phyloP scores from a whole-genome alignment of 1,284 basidiomycete species.

The Grifola frondosa region DNA sequence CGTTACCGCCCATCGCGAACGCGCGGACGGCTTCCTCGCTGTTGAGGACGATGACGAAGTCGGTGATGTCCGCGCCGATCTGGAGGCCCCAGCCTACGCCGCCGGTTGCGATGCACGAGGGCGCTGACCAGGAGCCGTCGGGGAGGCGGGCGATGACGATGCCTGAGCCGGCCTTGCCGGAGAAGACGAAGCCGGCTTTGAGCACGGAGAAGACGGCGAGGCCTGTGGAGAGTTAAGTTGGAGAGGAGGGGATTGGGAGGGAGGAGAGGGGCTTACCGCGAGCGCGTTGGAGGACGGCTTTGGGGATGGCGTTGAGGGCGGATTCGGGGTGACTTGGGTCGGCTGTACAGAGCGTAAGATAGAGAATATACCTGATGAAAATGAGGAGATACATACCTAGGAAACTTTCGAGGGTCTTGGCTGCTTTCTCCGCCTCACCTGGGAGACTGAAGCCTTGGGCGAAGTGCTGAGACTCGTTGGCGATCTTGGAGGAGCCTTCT shows the following conservation, averaged over 20 bases:
- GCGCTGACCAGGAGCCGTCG: constrained; percentile 97
- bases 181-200: constrained; percentile 95
- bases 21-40: constrained; percentile 94
- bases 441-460: constrained; percentile 84
- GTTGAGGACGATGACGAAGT: constrained; percentile 94
- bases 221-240: constrained; percentile 45
- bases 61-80: constrained; percentile 87
- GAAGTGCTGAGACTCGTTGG: constrained; percentile 71
- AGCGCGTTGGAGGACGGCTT: constrained; percentile 87
- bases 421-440: constrained; percentile 89
- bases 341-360: constrained; percentile 46
- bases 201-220: constrained; percentile 95
- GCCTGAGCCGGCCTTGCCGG: constrained; percentile 93
- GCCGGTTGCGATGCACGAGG: constrained; percentile 96
- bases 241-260: not conserved
- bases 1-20: constrained; percentile 93
- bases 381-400: constrained; percentile 57
- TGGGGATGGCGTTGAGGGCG: constrained; percentile 94
- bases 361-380: not conserved
- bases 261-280: constrained; percentile 56
- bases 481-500: constrained; percentile 63
- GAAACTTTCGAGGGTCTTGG: constrained; percentile 88
- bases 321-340: constrained; percentile 87
- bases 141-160: constrained; percentile 92
- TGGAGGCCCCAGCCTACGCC: constrained; percentile 96